These are phyloP conservation scores for Anacardium occidentale DNA, from an alignment of 345 rosid species.

Conservation along the genomic window DNA sequence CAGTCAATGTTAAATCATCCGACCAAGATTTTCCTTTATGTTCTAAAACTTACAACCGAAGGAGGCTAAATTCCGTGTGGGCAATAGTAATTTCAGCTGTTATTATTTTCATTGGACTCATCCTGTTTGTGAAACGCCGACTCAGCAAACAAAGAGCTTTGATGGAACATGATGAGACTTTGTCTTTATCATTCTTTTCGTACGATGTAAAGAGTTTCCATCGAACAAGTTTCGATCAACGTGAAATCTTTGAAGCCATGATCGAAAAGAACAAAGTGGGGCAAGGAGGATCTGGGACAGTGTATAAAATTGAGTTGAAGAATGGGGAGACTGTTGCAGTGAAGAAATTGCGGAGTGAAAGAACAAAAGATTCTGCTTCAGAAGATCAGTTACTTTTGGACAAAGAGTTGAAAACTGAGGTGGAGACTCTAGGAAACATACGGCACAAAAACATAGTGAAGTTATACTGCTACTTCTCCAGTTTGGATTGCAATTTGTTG, in stretches of 20 bases:
- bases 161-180: constrained; percentile 54
- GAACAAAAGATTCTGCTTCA: constrained; percentile 48
- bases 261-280: constrained; percentile 82
- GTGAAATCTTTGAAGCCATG: constrained; percentile 72
- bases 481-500: constrained; percentile 59
- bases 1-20: constrained; percentile 45
- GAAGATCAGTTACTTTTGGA: constrained; percentile 49
- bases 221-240: constrained; percentile 61
- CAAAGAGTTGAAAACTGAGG: constrained; percentile 75
- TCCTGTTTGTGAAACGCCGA: constrained; percentile 57
- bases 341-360: constrained; percentile 71
- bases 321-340: constrained; percentile 80
- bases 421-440: constrained; percentile 79
- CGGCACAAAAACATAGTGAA: constrained; percentile 93
- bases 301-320: constrained; percentile 59
- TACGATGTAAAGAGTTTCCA: constrained; percentile 86
- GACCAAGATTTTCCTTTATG: constrained; percentile 57
- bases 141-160: constrained; percentile 44
- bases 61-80: constrained; percentile 62
- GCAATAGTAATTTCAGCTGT: constrained; percentile 51
- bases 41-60: constrained; percentile 39
- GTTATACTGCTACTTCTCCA: constrained; percentile 74
- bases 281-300: constrained; percentile 85
- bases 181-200: constrained; percentile 63
- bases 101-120: constrained; percentile 49